Base-by-base conservation (phyloP, 768 basidiomycete species). In the Boletus pseudo-olivaceus region DNA sequence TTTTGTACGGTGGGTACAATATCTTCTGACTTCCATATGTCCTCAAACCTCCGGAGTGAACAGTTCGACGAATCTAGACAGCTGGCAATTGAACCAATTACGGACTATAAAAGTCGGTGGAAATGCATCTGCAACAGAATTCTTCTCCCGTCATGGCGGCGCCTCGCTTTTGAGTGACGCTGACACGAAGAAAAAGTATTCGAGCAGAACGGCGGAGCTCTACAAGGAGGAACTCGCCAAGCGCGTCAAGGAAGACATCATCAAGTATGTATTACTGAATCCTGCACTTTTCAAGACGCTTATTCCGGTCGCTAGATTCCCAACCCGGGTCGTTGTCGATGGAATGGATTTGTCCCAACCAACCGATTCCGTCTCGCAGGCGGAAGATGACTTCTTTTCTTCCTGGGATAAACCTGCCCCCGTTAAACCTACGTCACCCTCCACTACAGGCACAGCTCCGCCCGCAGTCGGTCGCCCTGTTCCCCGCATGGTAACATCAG, bases 31-130 rank as follows among this genome's bases (percentile, higher is more conserved):
- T 9, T 43, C 7, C 15, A 3, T 26, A 30, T 38, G 19, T 50
- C n/a, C 45, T 55, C 59, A 55, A 56, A 66, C 44, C 47, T 63
- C 47, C 48, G 55, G 65, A 58, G 49, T 58, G 49, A 50, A 61
- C 71, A 95, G 95, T 59, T 98, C 96, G 26, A 98, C 95, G 51
- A 98, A 94, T 73, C 84, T 98, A 42, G 97, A 99, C 72, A 84
- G 82, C 56, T 99, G 97, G 97, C 87, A 93, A 60, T 78, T 93
- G 56, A 73, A 75, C 47, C 96, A 99, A 74, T 78, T 99, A 44
- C 89, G 97, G 33, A 90, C 84, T 2, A 95, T 99, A 92, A 98
- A 98, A 76, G 83, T 92, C 37, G 96, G 93, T 39, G 97, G 97
- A 1, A 99, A 99, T 72, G 79, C 81, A 10, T 82, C 87, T 19